Percentiles rank a stretch among this genome's conserved stretches.
Evolutionary conservation across 345 rosid species (phyloP).

Genomic region (Gossypium raimondii): DNA sequence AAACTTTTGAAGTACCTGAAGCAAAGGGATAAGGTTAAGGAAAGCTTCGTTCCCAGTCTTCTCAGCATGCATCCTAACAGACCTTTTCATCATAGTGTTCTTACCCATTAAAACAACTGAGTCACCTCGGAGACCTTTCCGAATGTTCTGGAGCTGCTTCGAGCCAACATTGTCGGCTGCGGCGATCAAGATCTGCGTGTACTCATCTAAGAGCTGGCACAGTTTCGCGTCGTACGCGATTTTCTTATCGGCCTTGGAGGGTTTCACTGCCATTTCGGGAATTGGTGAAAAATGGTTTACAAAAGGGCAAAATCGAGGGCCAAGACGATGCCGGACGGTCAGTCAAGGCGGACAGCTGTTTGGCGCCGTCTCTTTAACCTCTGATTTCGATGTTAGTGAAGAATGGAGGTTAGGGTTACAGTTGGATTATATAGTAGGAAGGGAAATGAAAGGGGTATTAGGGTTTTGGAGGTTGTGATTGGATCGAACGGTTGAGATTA

Average conservation of each 20-base stretch:
- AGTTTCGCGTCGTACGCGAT: conserved; percentile 72
- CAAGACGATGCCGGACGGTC: conserved; percentile 44
- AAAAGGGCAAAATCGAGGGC: conserved; percentile 45
- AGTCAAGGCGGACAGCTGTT: conserved; percentile 61
- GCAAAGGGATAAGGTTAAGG: conserved; percentile 72
- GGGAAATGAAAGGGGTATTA: background rate
- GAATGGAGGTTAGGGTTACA: background rate
- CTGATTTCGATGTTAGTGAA: background rate
- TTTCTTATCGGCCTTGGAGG: conserved; percentile 81
- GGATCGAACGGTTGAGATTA: conserved; percentile 48
- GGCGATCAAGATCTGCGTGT: conserved; percentile 67
- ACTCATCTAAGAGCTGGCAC: conserved; percentile 72
- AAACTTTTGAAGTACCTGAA: conserved; percentile 46
- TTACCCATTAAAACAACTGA: conserved; percentile 91
- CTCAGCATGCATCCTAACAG: conserved; percentile 71
- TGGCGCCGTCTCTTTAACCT: conserved; percentile 65
- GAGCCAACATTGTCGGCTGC: conserved; percentile 94
- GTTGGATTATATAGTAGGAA: conserved; percentile 4
- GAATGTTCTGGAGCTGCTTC: conserved; percentile 83
- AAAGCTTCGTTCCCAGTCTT: conserved; percentile 56
- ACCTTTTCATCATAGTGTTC: conserved; percentile 95
- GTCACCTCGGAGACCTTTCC: conserved; percentile 76
- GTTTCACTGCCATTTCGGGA: conserved; percentile 32
- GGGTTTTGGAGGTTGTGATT: conserved; percentile 28
- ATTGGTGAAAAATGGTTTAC: too few species aligned